These are phyloP conservation scores for Diaporthe helianthi DNA, from an alignment of 2,329 filamentous ascomycete species.

Conservation along the genomic window DNA sequence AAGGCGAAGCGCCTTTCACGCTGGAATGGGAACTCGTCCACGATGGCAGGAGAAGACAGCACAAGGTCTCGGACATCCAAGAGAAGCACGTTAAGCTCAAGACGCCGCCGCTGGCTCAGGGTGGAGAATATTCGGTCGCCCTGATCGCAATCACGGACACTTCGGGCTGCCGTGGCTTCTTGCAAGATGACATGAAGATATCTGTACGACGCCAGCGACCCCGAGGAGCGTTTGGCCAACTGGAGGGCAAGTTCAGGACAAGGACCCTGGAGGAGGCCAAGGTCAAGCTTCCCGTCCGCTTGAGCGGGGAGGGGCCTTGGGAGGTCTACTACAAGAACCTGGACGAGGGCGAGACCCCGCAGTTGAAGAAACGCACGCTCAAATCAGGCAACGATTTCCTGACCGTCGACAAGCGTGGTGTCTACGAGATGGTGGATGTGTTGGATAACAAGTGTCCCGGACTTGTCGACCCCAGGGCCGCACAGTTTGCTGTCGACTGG, in stretches of 20 bases:
- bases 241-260: constrained; percentile 80
- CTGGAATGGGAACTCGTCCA: constrained; percentile 94
- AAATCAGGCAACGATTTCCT: constrained; percentile 71
- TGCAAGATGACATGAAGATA: constrained; percentile 86
- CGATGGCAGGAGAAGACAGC: constrained; percentile 80
- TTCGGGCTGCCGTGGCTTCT: constrained; percentile 82
- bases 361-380: constrained; percentile 56
- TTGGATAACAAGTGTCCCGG: constrained; percentile 84
- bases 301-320: constrained; percentile 89
- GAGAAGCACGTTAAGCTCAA: constrained; percentile 71
- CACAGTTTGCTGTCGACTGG: constrained; percentile 83
- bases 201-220: constrained; percentile 88
- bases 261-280: constrained; percentile 78
- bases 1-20: constrained; percentile 88
- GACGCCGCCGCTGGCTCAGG: constrained; percentile 76
- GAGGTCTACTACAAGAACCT: constrained; percentile 76
- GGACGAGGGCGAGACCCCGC: constrained; percentile 56
- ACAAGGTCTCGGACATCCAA: constrained; percentile 69
- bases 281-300: constrained; percentile 78
- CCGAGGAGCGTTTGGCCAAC: constrained; percentile 81
- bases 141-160: constrained; percentile 87
- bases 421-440: constrained; percentile 81
- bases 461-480: constrained; percentile 75
- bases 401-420: constrained; percentile 70
- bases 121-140: constrained; percentile 89